phyloP scores from a whole-genome alignment of 2,329 filamentous ascomycete genomes.

The Paecilomyces formosus region DNA sequence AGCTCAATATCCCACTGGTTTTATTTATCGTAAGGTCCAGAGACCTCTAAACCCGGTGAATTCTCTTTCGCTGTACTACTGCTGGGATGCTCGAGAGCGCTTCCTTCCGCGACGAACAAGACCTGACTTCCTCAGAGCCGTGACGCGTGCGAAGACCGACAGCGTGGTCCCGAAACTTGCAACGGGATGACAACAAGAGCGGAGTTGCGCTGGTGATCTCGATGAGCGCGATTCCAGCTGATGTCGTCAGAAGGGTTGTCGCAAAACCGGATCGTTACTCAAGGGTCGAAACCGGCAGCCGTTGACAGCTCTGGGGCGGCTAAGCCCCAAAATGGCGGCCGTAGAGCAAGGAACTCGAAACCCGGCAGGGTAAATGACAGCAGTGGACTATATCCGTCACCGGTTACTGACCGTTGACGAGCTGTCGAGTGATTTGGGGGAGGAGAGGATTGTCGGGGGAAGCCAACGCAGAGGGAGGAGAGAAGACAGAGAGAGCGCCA shows the following conservation, averaged over 20 bases:
- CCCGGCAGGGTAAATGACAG: neutral
- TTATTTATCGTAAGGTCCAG: neutral
- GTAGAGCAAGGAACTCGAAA: conserved; percentile 1
- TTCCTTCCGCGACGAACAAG: neutral
- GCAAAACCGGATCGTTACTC: neutral
- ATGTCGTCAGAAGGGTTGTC: neutral
- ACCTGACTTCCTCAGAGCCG: neutral
- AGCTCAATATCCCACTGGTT: neutral
- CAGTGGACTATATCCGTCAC: neutral
- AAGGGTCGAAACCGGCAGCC: neutral
- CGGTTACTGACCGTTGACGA: neutral
- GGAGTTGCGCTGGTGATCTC: neutral
- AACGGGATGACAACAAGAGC: neutral
- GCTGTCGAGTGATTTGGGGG: conserved; percentile 1
- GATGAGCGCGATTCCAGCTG: neutral
- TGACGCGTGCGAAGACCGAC: neutral
- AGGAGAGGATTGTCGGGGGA: conserved; percentile 3
- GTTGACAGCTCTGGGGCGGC: neutral
- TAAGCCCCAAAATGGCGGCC: neutral
- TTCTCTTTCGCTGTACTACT: neutral
- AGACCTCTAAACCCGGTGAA: neutral
- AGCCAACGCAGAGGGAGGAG: conserved; percentile 1
- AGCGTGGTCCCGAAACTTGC: neutral
- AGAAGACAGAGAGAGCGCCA: neutral
- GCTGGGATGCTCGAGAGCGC: neutral